phyloP scores from a whole-genome alignment of 148 eudicot genomes.

The Rhododendron ovatum region DNA sequence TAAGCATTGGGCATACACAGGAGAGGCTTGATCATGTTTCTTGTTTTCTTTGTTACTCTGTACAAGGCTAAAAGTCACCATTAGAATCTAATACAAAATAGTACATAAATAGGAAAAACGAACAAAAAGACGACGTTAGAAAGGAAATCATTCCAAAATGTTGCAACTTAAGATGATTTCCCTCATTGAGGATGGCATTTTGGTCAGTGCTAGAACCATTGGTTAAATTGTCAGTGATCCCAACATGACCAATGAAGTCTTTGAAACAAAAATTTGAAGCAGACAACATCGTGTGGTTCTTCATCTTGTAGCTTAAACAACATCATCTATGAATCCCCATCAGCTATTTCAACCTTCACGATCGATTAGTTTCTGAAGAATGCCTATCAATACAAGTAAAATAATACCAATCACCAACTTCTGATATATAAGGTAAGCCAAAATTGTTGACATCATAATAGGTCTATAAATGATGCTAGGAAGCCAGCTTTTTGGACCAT shows the following conservation, averaged over 20 bases:
- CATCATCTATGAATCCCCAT: background rate
- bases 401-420: slow-evolving; percentile 1
- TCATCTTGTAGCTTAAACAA: background rate
- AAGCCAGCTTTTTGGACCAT: background rate
- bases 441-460: background rate
- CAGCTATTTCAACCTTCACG: slow-evolving; percentile 35
- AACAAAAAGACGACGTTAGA: background rate
- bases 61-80: background rate
- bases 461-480: background rate
- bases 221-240: background rate
- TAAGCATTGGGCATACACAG: background rate
- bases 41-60: background rate
- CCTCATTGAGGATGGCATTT: background rate
- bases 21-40: background rate
- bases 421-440: background rate
- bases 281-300: background rate
- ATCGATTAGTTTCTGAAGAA: slow-evolving; percentile 54
- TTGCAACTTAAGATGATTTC: background rate
- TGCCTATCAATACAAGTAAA: slow-evolving; percentile 30
- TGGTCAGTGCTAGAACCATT: background rate
- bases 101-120: background rate
- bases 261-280: background rate
- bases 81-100: background rate
- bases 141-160: background rate
- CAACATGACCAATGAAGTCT: background rate